phyloP scores from a whole-genome alignment of 768 basidiomycete genomes.

The Lactarius tabidus region DNA sequence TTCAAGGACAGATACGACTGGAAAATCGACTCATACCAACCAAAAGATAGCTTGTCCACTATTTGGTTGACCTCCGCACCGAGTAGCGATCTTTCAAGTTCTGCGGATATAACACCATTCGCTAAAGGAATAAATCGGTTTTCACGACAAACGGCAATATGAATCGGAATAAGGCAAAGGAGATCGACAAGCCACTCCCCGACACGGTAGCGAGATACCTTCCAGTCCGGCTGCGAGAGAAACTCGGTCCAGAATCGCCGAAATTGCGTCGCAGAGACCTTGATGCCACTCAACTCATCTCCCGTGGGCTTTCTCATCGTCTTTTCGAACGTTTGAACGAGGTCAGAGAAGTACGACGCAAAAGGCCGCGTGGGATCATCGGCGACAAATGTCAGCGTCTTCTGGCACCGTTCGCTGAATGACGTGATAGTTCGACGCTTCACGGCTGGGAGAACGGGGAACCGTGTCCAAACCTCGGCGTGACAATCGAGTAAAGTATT shows the following conservation, averaged over 20 bases:
- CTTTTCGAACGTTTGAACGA: slow-evolving; percentile 45
- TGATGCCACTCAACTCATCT: slow-evolving; percentile 38
- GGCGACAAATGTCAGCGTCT: slow-evolving; percentile 43
- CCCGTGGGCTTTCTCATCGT: slow-evolving; percentile 51
- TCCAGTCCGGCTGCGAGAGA: slow-evolving; percentile 9
- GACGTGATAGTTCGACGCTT: slow-evolving; percentile 19
- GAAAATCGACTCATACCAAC: slow-evolving; percentile 64
- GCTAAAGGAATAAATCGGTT: slow-evolving; percentile 10
- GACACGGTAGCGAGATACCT: slow-evolving; percentile 39
- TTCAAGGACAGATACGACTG: slow-evolving; percentile 58
- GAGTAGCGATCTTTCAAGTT: slow-evolving; percentile 48
- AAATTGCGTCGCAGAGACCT: slow-evolving; percentile 34
- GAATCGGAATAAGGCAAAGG: slow-evolving; percentile 60
- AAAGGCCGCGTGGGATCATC: slow-evolving; percentile 36
- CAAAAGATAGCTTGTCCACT: slow-evolving; percentile 51
- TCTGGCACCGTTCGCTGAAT: slow-evolving; percentile 30
- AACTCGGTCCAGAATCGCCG: slow-evolving; percentile 27
- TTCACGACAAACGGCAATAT: slow-evolving; percentile 47
- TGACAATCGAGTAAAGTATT: slow-evolving; percentile 32
- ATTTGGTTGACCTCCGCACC: slow-evolving; percentile 59
- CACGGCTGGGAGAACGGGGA: slow-evolving; percentile 16
- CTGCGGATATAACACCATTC: neutral
- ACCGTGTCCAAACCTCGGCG: slow-evolving; percentile 16
- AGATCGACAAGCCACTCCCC: slow-evolving; percentile 64
- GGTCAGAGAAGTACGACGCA: slow-evolving; percentile 40